Evolutionary conservation across 768 basidiomycete genomes (phyloP), one percentile per base, ranked within the genome.

Genomic region (Trametopsis cervina): DNA sequence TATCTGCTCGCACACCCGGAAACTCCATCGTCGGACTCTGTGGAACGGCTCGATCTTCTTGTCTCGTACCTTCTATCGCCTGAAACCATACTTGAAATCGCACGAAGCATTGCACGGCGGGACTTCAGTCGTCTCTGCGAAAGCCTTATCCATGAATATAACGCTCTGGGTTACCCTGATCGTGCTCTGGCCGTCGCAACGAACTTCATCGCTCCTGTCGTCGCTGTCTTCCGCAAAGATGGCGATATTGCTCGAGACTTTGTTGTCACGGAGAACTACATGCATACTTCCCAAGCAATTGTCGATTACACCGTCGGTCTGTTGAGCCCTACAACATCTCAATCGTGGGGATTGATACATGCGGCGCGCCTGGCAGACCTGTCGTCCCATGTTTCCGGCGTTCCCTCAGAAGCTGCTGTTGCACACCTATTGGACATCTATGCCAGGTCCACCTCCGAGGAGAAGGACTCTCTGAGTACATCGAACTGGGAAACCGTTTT

Each of bases 121-220:
- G 15, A 33, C 29, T 15, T 33, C 47, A 43, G 51, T 46, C 20
- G 18, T 40, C 25, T 27, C 18, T 20, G n/a, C 27, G 15, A 38
- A 54, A 29, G 44, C 56, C 29, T n/a, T 44, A 20, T 29, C 43
- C 21, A 9, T 5, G 6, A 33, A 25, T 33, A 33, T 15, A 33
- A 15, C 29, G 29, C 7, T 33, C 15, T 4, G 20, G 43, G 27
- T 20, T 7, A 27, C 25, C 25, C 13, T 4, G 43, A 44, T 27
- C 26, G 23, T 22, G 43, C 43, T n/a, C 43, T 44, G 4, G 43
- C 25, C 12, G 43, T 44, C 15, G 15, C 20, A 7, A 29, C 12
- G 4, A 27, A 44, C 24, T 26, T 9, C 27, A 27, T 22, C 9
- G 24, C 13, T 42, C 22, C 24, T 4, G 23, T 42, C 17, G 9